These are phyloP conservation scores for Limnanthes douglasii DNA, from an alignment of 345 rosid genomes.

Conservation along the genomic window DNA sequence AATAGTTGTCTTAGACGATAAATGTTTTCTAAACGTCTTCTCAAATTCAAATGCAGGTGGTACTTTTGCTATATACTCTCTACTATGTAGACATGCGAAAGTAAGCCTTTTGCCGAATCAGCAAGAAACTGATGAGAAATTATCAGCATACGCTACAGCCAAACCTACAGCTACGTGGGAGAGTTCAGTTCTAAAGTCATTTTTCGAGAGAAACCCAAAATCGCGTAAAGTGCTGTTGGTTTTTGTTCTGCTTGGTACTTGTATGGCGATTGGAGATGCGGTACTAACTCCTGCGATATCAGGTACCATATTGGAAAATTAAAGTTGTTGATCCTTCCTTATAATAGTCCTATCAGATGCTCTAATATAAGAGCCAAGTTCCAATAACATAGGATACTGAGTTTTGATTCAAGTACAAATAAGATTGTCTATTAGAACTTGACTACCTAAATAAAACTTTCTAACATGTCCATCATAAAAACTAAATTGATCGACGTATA, in stretches of 20 bases:
- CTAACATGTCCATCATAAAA: background rate
- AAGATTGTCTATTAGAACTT: constrained; percentile 2
- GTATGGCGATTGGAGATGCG: constrained; percentile 70
- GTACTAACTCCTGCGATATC: constrained; percentile 86
- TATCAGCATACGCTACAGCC: constrained; percentile 39
- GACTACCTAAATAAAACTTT: background rate
- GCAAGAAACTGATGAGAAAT: constrained; percentile 63
- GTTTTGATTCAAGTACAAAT: too few species aligned
- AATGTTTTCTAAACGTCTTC: too few species aligned
- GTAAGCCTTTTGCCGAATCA: constrained; percentile 69
- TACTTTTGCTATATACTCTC: constrained; percentile 77
- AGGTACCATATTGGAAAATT: constrained; percentile 20
- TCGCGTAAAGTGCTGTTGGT: constrained; percentile 33
- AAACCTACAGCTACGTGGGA: constrained; percentile 30
- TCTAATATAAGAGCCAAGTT: too few species aligned
- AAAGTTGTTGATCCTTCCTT: background rate
- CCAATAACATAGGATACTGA: too few species aligned
- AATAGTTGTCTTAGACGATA: too few species aligned
- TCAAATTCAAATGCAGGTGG: constrained; percentile 39
- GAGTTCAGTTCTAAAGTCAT: constrained; percentile 33
- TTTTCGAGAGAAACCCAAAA: constrained; percentile 42
- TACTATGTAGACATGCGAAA: constrained; percentile 68
- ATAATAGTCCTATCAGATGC: too few species aligned
- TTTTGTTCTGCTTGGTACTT: constrained; percentile 58
- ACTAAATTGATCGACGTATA: constrained; percentile 28